Base-by-base conservation (phyloP, 176 grass and related monocot genomes). In the Alopecurus myosuroides region DNA sequence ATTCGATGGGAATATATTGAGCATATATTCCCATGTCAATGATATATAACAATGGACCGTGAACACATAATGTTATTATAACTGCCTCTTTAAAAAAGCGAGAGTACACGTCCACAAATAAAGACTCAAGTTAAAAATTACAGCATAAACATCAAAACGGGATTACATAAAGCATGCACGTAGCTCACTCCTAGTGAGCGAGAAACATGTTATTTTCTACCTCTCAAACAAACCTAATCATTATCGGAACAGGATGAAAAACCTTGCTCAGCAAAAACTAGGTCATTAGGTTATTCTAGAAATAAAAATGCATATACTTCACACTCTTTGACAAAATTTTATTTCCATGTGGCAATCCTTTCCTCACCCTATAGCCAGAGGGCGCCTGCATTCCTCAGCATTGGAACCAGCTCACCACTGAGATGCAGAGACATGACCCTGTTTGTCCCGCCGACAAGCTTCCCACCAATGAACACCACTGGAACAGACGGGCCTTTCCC, bases 401-500 rank as follows among this genome's bases (percentile, higher is more conserved):
- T 82, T 45, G 89, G 86, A 17, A 74, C 28, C 11, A 94, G 86
- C 45, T 90, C 82, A 11, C 92, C 80, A 28, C 26, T 17, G 76
- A 94, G 88, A 41, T 94, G 92, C 22, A 88, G 83, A 12, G 92
- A 87, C 89, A 89, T 91, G 86, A 94, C 58, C 28, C 4, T 81
- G 30, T 94, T 88, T 12, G 88, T 94, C 50, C 89, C 89, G 1
- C 92, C 89, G 5, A 91, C 77, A 51, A 91, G 74, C 60, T 70
- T 82, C 36, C 92, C 92, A 15, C 92, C 84, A 1, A 91, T 91
- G 78, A 94, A 94, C 46, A 89, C 89, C 17, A 70, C 86, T 0
- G 92, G 92, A 2, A 94, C 81, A 11, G 86, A 30, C 0, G 92
- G 84, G 5, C 33, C 86, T 37, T 64, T 62, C 4, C 89, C 92